Conservation (phyloP, 2,329 filamentous ascomycete genomes). For the Clarireedia paspali region DNA sequence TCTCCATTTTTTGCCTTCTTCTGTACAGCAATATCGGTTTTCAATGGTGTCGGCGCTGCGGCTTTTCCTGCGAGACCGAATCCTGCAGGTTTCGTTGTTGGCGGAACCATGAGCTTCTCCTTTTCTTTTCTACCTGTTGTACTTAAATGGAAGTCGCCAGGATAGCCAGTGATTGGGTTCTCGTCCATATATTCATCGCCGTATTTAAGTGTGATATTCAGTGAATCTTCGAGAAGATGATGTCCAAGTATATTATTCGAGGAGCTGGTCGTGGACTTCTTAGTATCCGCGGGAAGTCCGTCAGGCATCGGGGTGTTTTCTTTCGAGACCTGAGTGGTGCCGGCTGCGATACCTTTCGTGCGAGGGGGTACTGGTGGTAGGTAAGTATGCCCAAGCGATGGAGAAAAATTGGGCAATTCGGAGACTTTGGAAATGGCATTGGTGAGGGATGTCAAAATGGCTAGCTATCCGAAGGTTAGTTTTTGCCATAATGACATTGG, state of each 20-base stretch:
- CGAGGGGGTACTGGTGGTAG: slow-evolving; percentile 18
- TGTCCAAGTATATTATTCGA: slow-evolving; percentile 22
- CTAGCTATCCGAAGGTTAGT: not conserved
- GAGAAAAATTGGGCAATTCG: slow-evolving; percentile 37
- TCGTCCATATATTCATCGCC: slow-evolving; percentile 61
- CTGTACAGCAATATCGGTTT: slow-evolving; percentile 22
- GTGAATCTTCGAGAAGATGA: slow-evolving; percentile 45
- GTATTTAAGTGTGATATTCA: slow-evolving; percentile 48
- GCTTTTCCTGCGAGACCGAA: slow-evolving; percentile 10
- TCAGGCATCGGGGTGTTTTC: slow-evolving; percentile 41
- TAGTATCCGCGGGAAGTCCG: slow-evolving; percentile 9
- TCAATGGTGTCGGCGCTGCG: slow-evolving; percentile 14
- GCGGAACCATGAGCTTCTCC: slow-evolving; percentile 20
- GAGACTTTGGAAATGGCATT: slow-evolving; percentile 28
- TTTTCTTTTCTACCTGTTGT: slow-evolving; percentile 45
- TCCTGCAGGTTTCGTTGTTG: slow-evolving; percentile 15
- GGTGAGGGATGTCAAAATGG: slow-evolving; percentile 16
- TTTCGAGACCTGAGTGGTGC: slow-evolving; percentile 24
- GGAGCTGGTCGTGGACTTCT: slow-evolving; percentile 1
- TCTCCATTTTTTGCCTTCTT: slow-evolving; percentile 26
- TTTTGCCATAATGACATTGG: not conserved
- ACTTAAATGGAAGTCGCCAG: slow-evolving; percentile 57
- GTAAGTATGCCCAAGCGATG: slow-evolving; percentile 39
- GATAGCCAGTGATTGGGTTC: slow-evolving; percentile 58
- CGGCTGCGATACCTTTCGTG: slow-evolving; percentile 17